These are phyloP conservation scores for Leishmania martiniquensis DNA, from an alignment of 208 protist species.

Conservation along the genomic window DNA sequence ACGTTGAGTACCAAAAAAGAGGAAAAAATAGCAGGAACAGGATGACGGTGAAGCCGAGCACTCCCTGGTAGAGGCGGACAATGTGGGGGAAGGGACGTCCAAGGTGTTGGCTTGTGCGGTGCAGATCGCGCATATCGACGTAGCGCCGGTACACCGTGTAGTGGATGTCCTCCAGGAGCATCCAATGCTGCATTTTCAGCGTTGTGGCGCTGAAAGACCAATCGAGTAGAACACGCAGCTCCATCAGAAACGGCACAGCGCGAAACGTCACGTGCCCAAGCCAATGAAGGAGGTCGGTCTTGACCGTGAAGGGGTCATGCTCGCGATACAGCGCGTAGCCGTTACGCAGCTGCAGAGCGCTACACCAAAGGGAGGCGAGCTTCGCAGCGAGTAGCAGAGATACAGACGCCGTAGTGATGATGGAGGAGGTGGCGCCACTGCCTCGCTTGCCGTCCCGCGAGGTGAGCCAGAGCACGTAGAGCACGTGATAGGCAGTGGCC, in stretches of 20 bases:
- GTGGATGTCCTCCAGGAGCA: constrained; percentile 82
- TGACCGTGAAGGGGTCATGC: constrained; percentile 61
- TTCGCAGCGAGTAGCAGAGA: constrained; percentile 38
- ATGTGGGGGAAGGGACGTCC: constrained; percentile 51
- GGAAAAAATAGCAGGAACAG: constrained; percentile 59
- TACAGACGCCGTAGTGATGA: constrained; percentile 28
- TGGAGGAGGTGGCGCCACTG: background rate
- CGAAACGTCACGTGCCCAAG: constrained; percentile 54
- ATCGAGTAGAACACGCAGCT: constrained; percentile 77
- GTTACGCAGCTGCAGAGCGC: constrained; percentile 50
- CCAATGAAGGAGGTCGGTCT: constrained; percentile 52
- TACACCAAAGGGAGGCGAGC: constrained; percentile 51
- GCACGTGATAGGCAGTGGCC: constrained; percentile 32
- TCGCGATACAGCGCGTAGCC: constrained; percentile 54
- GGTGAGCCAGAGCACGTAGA: constrained; percentile 46
- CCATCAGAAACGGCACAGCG: constrained; percentile 74
- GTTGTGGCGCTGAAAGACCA: constrained; percentile 72
- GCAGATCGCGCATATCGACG: constrained; percentile 67
- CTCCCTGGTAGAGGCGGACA: constrained; percentile 54
- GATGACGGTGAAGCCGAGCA: constrained; percentile 61
- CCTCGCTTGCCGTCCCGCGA: constrained; percentile 3
- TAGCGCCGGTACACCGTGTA: constrained; percentile 63
- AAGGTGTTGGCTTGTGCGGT: constrained; percentile 42
- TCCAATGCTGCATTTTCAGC: constrained; percentile 77
- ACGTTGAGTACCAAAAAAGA: constrained; percentile 83